Evolutionary conservation across 1,139 yeast species (phyloP).

Genomic region (Barnettozyma hawaiiensis): DNA sequence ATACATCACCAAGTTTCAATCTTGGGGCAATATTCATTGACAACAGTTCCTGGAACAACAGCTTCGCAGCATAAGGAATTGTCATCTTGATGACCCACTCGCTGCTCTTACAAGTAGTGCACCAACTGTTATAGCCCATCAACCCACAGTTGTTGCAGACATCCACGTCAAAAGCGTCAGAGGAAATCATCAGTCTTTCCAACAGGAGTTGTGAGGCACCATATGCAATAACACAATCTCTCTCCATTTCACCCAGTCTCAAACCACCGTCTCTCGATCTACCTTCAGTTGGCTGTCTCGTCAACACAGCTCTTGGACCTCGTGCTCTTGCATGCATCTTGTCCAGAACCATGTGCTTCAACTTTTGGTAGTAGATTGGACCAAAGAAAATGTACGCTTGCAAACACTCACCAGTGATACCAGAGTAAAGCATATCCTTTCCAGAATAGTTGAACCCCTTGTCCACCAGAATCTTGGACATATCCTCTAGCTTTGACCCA

Average conservation of each 20-base stretch:
- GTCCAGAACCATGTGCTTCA: slow-evolving; percentile 98
- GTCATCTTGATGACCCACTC: slow-evolving; percentile 90
- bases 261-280: slow-evolving; percentile 98
- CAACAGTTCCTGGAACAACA: slow-evolving; percentile 89
- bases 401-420: slow-evolving; percentile 94
- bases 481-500: slow-evolving; percentile 90
- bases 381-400: slow-evolving; percentile 98
- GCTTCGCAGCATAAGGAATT: slow-evolving; percentile 95
- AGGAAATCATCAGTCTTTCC: slow-evolving; percentile 93
- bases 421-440: slow-evolving; percentile 96
- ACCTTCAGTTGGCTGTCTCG: slow-evolving; percentile 99
- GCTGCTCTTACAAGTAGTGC: slow-evolving; percentile 87
- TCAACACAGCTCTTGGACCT: slow-evolving; percentile 96
- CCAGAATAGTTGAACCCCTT: slow-evolving; percentile 94
- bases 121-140: slow-evolving; percentile 97
- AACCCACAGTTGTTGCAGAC: slow-evolving; percentile 94
- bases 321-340: slow-evolving; percentile 99
- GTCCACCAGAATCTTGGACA: slow-evolving; percentile 88
- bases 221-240: slow-evolving; percentile 98
- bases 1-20: slow-evolving; percentile 81
- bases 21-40: slow-evolving; percentile 98
- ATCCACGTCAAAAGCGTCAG: slow-evolving; percentile 97
- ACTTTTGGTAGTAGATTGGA: slow-evolving; percentile 94
- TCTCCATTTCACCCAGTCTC: slow-evolving; percentile 98
- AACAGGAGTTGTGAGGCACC: slow-evolving; percentile 94